These are phyloP conservation scores for Neoboletus brunneissimus DNA, from an alignment of 768 basidiomycete genomes.

Conservation along the genomic window DNA sequence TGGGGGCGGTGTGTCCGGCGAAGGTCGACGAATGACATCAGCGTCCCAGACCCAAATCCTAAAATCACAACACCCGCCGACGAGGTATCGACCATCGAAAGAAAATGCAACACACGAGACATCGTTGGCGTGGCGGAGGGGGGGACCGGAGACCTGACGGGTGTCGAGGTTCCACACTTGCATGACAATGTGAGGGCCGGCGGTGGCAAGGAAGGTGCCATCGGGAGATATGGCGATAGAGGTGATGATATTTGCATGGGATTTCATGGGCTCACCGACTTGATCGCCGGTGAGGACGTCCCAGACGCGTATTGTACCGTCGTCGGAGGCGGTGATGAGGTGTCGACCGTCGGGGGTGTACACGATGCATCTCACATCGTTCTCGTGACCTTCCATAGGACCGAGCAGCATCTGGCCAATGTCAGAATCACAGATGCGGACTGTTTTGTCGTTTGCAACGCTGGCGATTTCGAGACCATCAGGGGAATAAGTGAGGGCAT, in stretches of 20 bases:
- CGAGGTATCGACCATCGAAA: slow-evolving; percentile 26
- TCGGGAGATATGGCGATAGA: slow-evolving; percentile 34
- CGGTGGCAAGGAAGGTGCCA: slow-evolving; percentile 31
- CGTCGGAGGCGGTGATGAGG: slow-evolving; percentile 29
- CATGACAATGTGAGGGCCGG: slow-evolving; percentile 29
- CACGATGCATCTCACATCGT: slow-evolving; percentile 30
- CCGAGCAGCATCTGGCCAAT: slow-evolving; percentile 36
- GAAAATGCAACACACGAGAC: slow-evolving; percentile 36
- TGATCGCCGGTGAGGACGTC: slow-evolving; percentile 28
- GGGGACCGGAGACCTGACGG: slow-evolving; percentile 15
- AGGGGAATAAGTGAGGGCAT: slow-evolving; percentile 38
- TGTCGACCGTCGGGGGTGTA: slow-evolving; percentile 30
- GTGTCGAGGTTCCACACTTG: slow-evolving; percentile 32
- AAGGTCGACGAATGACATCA: slow-evolving; percentile 16
- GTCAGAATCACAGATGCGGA: slow-evolving; percentile 33
- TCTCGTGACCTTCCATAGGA: slow-evolving; percentile 28
- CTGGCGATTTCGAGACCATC: slow-evolving; percentile 32
- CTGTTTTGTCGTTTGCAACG: slow-evolving; percentile 31
- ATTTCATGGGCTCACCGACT: slow-evolving; percentile 30
- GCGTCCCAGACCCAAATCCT: slow-evolving; percentile 31
- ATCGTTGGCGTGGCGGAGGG: slow-evolving; percentile 28
- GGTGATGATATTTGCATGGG: slow-evolving; percentile 28
- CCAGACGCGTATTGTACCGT: slow-evolving; percentile 33
- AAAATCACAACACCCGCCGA: slow-evolving; percentile 29
- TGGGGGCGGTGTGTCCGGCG: slow-evolving; percentile 8